Percentiles rank a stretch among this genome's conserved stretches.
Conservation (phyloP, 495 filamentous ascomycete genomes). For the Parathielavia appendiculata region DNA sequence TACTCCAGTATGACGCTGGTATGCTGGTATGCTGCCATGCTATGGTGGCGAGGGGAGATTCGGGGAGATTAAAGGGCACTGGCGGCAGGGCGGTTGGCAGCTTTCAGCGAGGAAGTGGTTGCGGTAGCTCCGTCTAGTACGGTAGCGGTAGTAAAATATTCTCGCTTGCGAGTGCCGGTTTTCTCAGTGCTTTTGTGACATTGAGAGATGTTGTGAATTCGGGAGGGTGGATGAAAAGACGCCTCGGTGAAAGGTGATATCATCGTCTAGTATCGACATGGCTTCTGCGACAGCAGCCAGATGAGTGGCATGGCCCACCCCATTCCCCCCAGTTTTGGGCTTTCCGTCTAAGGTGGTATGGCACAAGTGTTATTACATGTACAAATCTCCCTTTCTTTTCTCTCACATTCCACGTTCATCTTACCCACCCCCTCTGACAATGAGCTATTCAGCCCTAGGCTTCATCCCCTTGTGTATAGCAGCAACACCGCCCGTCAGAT, state of each 20-base stretch:
- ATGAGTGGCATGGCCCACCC: too few relatives aligned
- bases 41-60: neutral
- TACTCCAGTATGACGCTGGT: too few relatives aligned
- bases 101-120: neutral
- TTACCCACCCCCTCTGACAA: neutral
- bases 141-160: slow-evolving; percentile 3
- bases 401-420: neutral
- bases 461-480: slow-evolving; percentile 97
- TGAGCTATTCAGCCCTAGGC: slow-evolving; percentile 45
- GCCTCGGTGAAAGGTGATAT: too few relatives aligned
- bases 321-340: too few relatives aligned
- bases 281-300: too few relatives aligned
- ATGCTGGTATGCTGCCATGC: neutral
- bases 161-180: neutral
- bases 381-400: neutral
- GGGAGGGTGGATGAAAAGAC: neutral
- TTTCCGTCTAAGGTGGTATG: neutral
- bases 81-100: neutral
- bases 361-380: slow-evolving; percentile 2
- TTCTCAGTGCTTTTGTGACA: neutral
- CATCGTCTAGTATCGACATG: too few relatives aligned
- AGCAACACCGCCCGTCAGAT: slow-evolving; percentile 86
- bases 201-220: neutral
- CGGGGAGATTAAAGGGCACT: too few relatives aligned
- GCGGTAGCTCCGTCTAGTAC: neutral